Conservation (phyloP, 495 filamentous ascomycete genomes). For the Bathelium albidoporum region DNA sequence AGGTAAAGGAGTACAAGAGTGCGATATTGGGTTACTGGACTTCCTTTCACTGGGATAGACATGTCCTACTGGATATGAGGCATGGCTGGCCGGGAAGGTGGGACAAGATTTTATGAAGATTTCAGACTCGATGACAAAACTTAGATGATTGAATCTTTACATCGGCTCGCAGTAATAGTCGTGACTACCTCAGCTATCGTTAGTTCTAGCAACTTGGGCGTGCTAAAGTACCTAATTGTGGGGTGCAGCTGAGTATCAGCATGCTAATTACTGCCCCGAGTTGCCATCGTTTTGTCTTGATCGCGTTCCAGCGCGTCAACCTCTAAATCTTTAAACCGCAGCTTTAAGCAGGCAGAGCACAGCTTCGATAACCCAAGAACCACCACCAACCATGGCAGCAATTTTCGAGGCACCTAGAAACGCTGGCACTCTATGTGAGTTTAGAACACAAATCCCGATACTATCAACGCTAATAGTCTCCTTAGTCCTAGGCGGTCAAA, state of each 20-base stretch:
- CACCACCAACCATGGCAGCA: constrained; percentile 17
- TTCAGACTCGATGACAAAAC: too few species aligned
- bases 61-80: too few species aligned
- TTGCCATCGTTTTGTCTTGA: neutral
- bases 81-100: too few species aligned
- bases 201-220: too few species aligned
- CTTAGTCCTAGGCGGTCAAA: constrained; percentile 77
- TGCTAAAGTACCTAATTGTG: neutral
- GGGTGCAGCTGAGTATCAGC: neutral
- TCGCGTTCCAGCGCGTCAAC: constrained; percentile 1
- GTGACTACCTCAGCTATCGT: too few species aligned
- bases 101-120: too few species aligned
- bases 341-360: neutral
- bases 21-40: too few species aligned
- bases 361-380: neutral
- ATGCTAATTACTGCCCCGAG: neutral
- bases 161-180: too few species aligned
- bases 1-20: constrained; percentile 2
- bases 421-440: constrained; percentile 19
- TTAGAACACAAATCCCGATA: neutral
- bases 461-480: constrained; percentile 30
- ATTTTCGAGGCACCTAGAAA: constrained; percentile 27
- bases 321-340: neutral
- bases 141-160: too few species aligned
- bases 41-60: too few species aligned